Base-by-base conservation (phyloP, 2,329 filamentous ascomycete species). In the Didymella segeticola region DNA sequence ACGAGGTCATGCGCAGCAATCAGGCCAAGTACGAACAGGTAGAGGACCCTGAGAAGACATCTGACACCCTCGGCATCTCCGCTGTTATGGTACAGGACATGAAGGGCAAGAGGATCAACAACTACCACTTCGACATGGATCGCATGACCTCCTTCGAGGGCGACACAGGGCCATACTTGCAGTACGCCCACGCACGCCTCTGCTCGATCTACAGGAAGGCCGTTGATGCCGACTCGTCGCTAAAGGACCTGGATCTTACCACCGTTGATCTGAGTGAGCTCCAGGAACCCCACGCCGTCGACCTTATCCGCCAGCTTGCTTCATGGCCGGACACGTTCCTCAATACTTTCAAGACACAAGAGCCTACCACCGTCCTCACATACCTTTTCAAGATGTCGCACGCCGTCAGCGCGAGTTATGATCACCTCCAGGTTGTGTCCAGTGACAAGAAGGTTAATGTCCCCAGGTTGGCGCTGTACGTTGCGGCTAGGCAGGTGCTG, bases 71-170 rank as follows among this genome's bases (percentile, higher is more conserved):
- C 3, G 95, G 93, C 60, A 97, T 98, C 72, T 93, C 89, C 61
- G 89, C 90, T 70, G 93, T 98, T 71, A 98, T 98, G 92, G 91
- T 96, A 17, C 93, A 98, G 77, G 95, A 98, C 71, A 96, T 98
- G 91, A 89, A 86, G 62, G 95, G 93, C 74, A 98, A 97, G 85
- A 86, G 90, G 60, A 79, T 86, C 70, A 86, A 87, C 75, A 83
- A 84, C 66, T 87, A 89, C 74, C 79, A 83, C 52, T 93, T 93
- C 77, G 88, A 93, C 77, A 87, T 92, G 81, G 86, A 91, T 54
- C 83, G 85, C 61, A 93, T 95, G 89, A 89, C 86, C 7, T 90
- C 88, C 3, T 93, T 93, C 62, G 90, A 95, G 76, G 90, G 90
- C 34, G 90, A 93, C 73, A 95, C 90, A 2, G 91, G 91, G 7